Evolutionary conservation across 495 filamentous ascomycete genomes (phyloP).

Genomic region (Aspergillus asperescens): DNA sequence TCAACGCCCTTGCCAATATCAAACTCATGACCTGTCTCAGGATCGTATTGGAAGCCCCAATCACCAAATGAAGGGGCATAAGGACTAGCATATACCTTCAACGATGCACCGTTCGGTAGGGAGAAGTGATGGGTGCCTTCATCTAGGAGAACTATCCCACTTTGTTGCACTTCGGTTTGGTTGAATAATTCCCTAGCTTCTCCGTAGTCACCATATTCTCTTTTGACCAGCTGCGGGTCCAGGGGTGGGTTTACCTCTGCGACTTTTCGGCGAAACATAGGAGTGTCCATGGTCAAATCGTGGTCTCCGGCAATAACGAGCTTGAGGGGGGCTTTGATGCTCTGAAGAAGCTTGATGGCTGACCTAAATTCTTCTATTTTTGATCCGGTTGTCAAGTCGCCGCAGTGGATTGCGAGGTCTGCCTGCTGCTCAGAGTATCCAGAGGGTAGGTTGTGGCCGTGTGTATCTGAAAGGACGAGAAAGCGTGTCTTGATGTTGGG

Average conservation of each 20-base stretch:
- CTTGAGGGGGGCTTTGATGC: slow-evolving; percentile 57
- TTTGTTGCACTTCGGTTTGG: slow-evolving; percentile 20
- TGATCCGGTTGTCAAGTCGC: slow-evolving; percentile 59
- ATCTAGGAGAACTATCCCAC: slow-evolving; percentile 54
- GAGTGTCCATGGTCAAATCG: slow-evolving; percentile 57
- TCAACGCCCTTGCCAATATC: slow-evolving; percentile 44
- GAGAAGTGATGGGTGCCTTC: slow-evolving; percentile 54
- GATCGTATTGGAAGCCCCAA: slow-evolving; percentile 57
- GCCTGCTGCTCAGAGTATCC: slow-evolving; percentile 29
- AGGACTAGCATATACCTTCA: slow-evolving; percentile 63
- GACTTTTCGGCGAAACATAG: slow-evolving; percentile 29
- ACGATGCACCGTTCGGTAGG: slow-evolving; percentile 50
- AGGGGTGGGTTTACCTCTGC: slow-evolving; percentile 18
- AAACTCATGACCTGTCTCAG: slow-evolving; percentile 44
- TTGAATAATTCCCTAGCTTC: slow-evolving; percentile 25
- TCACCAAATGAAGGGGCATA: slow-evolving; percentile 53
- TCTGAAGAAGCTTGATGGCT: slow-evolving; percentile 44
- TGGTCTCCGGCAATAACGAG: slow-evolving; percentile 73
- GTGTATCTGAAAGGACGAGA: slow-evolving; percentile 55
- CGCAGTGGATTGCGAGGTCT: slow-evolving; percentile 65
- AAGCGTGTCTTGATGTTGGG: slow-evolving; percentile 37
- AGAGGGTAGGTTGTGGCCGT: slow-evolving; percentile 32
- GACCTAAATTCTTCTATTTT: slow-evolving; percentile 48
- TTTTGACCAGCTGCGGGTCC: slow-evolving; percentile 22
- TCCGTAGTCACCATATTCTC: slow-evolving; percentile 29